These are phyloP conservation scores for Lagenidium sp. DNA, from an alignment of 352 stramenopile species.

Conservation along the genomic window DNA sequence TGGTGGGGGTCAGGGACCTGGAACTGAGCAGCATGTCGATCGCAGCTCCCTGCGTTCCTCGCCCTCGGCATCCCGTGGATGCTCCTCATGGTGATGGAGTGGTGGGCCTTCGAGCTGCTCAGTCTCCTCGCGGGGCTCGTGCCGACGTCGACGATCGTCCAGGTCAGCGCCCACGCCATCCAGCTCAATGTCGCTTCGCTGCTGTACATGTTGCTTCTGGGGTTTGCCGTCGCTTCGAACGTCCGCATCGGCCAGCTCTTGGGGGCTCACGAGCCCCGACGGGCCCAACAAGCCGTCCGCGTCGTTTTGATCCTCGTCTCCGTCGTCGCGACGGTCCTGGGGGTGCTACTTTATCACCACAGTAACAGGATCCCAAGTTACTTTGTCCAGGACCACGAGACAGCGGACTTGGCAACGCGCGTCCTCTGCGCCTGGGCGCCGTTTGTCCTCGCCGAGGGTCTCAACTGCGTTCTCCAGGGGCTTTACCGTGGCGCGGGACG, in stretches of 20 bases:
- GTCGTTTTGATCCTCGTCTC: conserved; percentile 25
- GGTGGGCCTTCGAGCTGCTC: conserved; percentile 73
- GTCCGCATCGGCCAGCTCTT: conserved; percentile 71
- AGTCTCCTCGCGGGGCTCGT: conserved; percentile 61
- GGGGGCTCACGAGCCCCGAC: conserved; percentile 43
- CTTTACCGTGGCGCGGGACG: conserved; percentile 58
- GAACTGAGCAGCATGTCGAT: conserved; percentile 32
- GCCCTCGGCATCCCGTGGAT: conserved; percentile 45
- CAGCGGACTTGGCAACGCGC: conserved; percentile 26
- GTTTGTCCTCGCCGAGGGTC: conserved; percentile 57
- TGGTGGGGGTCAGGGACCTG: too few relatives aligned
- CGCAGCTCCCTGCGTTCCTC: conserved; percentile 52
- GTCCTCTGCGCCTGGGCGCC: conserved; percentile 48
- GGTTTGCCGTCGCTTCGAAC: conserved; percentile 47
- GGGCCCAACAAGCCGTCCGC: conserved; percentile 36
- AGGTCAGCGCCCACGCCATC: conserved; percentile 60
- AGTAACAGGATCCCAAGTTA: conserved; percentile 29
- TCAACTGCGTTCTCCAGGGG: conserved; percentile 62
- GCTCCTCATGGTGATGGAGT: conserved; percentile 65
- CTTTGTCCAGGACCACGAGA: conserved; percentile 26
- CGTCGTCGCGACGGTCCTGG: conserved; percentile 22
- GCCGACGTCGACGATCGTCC: conserved; percentile 39
- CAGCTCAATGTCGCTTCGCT: conserved; percentile 60
- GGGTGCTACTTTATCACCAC: conserved; percentile 22
- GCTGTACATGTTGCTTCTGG: conserved; percentile 73